Evolutionary conservation across 441 rosid genomes (phyloP).

Genomic region (Bruguiera hainesii): DNA sequence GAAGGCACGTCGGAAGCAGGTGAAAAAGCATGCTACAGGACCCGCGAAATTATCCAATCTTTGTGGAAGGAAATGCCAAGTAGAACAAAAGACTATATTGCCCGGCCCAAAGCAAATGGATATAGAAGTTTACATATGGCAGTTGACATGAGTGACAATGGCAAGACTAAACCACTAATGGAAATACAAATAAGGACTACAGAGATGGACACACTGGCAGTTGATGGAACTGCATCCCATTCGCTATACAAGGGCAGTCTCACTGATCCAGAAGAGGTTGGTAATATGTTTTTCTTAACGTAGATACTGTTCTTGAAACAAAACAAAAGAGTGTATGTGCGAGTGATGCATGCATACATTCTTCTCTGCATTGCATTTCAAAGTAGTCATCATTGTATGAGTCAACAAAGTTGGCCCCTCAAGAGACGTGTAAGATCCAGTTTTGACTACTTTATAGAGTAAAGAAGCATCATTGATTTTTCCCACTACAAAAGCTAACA

Average conservation of each 20-base stretch:
- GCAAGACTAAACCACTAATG: slow-evolving; percentile 67
- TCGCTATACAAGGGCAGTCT: slow-evolving; percentile 83
- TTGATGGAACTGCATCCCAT: slow-evolving; percentile 88
- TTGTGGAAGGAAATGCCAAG: slow-evolving; percentile 84
- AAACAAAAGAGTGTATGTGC: no score
- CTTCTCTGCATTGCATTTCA: no score
- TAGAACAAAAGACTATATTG: slow-evolving; percentile 85
- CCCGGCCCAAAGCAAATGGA: slow-evolving; percentile 79
- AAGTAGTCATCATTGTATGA: no score
- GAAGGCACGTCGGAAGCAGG: slow-evolving; percentile 37
- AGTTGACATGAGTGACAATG: slow-evolving; percentile 72
- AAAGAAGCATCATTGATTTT: no score
- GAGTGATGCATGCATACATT: no score
- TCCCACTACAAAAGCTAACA: slow-evolving; percentile 2
- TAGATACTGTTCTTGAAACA: no score
- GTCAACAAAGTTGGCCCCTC: no score
- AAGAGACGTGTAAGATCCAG: no score
- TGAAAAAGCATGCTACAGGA: slow-evolving; percentile 67
- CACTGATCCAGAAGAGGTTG: slow-evolving; percentile 88
- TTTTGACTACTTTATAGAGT: no score
- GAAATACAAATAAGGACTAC: slow-evolving; percentile 86
- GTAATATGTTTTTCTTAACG: slow-evolving; percentile 6
- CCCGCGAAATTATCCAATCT: slow-evolving; percentile 55
- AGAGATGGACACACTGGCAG: slow-evolving; percentile 83
- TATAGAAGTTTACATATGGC: slow-evolving; percentile 95